Percentiles rank a stretch among this genome's conserved stretches.
Evolutionary conservation across 2,329 filamentous ascomycete genomes (phyloP).

Genomic region (Cephalotrichum gorgonifer): DNA sequence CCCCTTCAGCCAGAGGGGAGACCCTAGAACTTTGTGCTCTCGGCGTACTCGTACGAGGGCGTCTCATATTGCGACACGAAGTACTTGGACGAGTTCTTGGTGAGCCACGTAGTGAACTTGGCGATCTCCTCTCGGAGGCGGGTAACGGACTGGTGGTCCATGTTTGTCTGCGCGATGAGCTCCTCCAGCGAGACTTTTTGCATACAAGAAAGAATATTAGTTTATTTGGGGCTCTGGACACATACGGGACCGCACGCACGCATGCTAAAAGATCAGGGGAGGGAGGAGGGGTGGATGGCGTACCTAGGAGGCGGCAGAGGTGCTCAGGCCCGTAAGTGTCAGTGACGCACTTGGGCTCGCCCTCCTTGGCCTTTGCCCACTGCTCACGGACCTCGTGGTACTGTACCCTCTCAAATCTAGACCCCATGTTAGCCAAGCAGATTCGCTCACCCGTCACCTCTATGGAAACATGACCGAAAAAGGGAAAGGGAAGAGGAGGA

Average conservation of each 20-base stretch:
- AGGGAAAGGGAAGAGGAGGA: background rate
- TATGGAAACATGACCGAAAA: too few species aligned
- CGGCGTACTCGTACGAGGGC: constrained; percentile 59
- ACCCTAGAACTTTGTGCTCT: constrained; percentile 20
- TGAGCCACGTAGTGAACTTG: constrained; percentile 79
- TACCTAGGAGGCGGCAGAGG: constrained; percentile 79
- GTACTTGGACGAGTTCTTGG: constrained; percentile 64
- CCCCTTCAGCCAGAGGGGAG: too few species aligned
- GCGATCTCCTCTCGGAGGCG: constrained; percentile 80
- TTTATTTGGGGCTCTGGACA: background rate
- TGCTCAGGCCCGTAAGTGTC: constrained; percentile 94
- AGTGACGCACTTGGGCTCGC: constrained; percentile 59
- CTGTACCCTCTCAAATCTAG: constrained; percentile 83
- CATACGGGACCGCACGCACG: background rate
- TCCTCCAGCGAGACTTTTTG: constrained; percentile 65
- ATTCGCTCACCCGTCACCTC: background rate
- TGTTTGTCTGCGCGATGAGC: constrained; percentile 92
- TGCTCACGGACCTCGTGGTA: constrained; percentile 68
- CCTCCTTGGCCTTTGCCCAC: constrained; percentile 54
- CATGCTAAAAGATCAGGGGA: background rate
- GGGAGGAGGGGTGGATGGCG: constrained; percentile 15
- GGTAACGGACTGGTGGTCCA: constrained; percentile 85
- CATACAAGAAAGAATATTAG: background rate
- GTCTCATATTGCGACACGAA: constrained; percentile 70
- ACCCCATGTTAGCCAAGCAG: background rate